Evolutionary conservation across 225 moss, liverwort and hornwort genomes (phyloP).

Genomic region (Rhytidiadelphus loreus): DNA sequence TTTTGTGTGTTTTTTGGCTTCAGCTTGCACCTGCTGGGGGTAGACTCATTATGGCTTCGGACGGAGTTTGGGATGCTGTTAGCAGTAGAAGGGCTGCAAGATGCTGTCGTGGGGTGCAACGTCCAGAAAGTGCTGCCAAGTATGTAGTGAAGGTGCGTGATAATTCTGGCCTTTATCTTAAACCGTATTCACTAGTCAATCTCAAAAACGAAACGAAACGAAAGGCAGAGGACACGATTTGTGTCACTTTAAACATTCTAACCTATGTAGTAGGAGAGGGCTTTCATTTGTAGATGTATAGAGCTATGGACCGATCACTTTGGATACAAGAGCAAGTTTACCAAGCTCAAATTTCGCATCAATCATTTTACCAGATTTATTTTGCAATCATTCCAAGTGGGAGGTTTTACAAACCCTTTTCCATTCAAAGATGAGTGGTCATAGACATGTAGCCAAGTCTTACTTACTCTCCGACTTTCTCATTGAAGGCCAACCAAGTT

Average conservation of each 20-base stretch:
- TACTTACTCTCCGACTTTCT: neutral
- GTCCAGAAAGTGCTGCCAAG: conserved; percentile 49
- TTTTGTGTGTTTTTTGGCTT: neutral
- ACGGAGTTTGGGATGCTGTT: conserved; percentile 70
- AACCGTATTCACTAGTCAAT: neutral
- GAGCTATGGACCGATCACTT: neutral
- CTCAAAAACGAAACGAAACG: neutral
- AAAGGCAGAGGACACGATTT: neutral
- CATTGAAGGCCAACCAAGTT: neutral
- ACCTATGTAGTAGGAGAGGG: neutral
- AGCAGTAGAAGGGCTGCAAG: conserved; percentile 40
- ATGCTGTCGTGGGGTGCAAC: conserved; percentile 44
- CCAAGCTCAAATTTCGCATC: neutral
- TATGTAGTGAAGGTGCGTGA: conserved; percentile 45
- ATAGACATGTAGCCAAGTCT: neutral
- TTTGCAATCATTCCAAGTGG: neutral
- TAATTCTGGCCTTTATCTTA: neutral
- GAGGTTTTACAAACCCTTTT: neutral
- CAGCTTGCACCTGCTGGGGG: conserved; percentile 48
- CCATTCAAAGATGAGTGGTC: neutral
- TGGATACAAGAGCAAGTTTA: neutral
- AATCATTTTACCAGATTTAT: neutral
- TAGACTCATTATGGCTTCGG: conserved; percentile 60
- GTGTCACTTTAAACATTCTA: neutral
- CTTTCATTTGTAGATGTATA: neutral